phyloP scores from a whole-genome alignment of 768 basidiomycete genomes.

The Podaxis rugospora region DNA sequence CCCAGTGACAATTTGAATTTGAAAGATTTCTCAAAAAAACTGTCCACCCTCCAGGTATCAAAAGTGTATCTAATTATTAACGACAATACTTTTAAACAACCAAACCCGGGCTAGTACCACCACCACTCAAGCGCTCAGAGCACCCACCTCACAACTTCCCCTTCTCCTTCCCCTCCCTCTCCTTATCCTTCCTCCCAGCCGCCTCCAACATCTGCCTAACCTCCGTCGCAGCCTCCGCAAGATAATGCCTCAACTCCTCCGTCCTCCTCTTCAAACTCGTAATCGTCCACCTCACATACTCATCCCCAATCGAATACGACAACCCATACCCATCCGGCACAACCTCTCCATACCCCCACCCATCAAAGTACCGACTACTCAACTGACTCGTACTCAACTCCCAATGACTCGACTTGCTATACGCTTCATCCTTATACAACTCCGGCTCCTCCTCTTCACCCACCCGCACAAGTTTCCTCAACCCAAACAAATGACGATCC shows the following conservation, averaged over 20 bases:
- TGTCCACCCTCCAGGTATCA: background rate
- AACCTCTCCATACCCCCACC: constrained; percentile 96
- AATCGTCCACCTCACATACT: constrained; percentile 87
- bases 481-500: constrained; percentile 80
- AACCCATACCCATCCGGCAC: constrained; percentile 91
- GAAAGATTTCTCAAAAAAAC: background rate
- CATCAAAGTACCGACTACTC: constrained; percentile 76
- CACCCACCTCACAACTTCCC: constrained; percentile 9
- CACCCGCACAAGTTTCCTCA: constrained; percentile 23
- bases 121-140: too few relatives aligned
- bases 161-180: constrained; percentile 15
- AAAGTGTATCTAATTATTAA: background rate
- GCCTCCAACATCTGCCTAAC: constrained; percentile 71
- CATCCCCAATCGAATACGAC: constrained; percentile 83
- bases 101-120: too few relatives aligned
- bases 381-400: constrained; percentile 90
- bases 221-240: constrained; percentile 80
- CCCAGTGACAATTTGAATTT: too few relatives aligned
- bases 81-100: background rate
- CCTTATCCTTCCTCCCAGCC: constrained; percentile 42
- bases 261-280: constrained; percentile 62
- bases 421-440: constrained; percentile 74
- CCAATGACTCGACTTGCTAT: constrained; percentile 76
- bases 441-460: constrained; percentile 64
- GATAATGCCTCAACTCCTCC: constrained; percentile 57